These are phyloP conservation scores for Chrysosporium keratinophilum DNA, from an alignment of 2,329 filamentous ascomycete genomes.

Conservation along the genomic window DNA sequence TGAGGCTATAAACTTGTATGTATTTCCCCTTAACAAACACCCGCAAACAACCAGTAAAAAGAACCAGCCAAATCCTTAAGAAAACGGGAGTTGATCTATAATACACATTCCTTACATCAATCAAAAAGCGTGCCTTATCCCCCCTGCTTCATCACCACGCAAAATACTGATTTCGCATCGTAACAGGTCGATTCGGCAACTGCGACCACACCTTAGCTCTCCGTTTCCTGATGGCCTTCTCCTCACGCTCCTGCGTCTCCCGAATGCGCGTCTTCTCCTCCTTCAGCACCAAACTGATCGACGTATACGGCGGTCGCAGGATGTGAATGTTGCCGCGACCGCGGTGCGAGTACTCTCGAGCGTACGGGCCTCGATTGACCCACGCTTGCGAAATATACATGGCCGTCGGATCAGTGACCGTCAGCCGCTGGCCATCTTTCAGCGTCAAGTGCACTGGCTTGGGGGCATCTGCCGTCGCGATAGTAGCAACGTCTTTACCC, in stretches of 20 bases:
- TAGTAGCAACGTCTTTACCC: constrained; percentile 13
- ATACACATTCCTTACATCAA: constrained; percentile 1
- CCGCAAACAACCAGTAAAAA: not conserved
- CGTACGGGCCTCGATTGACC: constrained; percentile 67
- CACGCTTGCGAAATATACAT: constrained; percentile 90
- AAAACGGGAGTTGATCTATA: constrained; percentile 6
- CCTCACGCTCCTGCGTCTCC: constrained; percentile 64
- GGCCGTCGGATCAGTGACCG: constrained; percentile 61
- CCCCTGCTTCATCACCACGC: constrained; percentile 58
- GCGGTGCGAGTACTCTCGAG: constrained; percentile 55
- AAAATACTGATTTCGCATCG: constrained; percentile 79
- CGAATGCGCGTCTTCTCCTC: constrained; percentile 85
- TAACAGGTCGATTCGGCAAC: constrained; percentile 73
- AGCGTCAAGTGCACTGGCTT: constrained; percentile 11
- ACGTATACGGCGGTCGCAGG: constrained; percentile 62
- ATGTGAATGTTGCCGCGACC: constrained; percentile 62
- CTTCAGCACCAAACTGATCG: constrained; percentile 71
- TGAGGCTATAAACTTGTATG: not conserved
- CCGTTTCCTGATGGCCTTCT: constrained; percentile 63
- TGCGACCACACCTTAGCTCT: constrained; percentile 76
- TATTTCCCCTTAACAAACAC: not conserved
- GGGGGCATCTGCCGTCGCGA: not conserved
- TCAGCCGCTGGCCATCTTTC: constrained; percentile 63
- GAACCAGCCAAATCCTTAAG: not conserved
- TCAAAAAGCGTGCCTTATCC: not conserved